These are phyloP conservation scores for Fusarium sp. DNA, from an alignment of 2,329 filamentous ascomycete species.

Conservation along the genomic window DNA sequence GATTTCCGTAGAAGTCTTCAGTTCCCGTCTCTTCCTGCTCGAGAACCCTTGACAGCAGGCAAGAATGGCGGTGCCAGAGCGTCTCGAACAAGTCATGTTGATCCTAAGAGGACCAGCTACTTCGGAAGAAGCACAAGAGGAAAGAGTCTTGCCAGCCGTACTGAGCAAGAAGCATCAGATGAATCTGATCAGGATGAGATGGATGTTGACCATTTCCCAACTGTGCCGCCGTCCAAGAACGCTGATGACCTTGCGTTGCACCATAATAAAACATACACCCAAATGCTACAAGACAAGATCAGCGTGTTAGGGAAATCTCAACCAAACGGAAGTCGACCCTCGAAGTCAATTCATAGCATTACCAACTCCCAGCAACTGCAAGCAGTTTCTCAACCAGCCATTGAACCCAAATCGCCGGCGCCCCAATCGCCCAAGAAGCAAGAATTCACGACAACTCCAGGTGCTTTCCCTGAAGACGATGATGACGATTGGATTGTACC, in stretches of 20 bases:
- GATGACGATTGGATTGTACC: constrained; percentile 72
- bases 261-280: constrained; percentile 92
- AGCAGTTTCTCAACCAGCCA: constrained; percentile 46
- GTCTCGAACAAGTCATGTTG: constrained; percentile 83
- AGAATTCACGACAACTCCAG: constrained; percentile 63
- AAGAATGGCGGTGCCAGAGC: constrained; percentile 82
- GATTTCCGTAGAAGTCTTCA: constrained; percentile 91
- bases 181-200: constrained; percentile 65
- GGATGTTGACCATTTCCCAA: constrained; percentile 63
- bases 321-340: constrained; percentile 59
- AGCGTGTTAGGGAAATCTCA: constrained; percentile 75
- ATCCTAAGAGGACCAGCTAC: constrained; percentile 78
- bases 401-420: constrained; percentile 49
- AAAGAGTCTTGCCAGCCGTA: constrained; percentile 72
- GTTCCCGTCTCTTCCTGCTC: constrained; percentile 91
- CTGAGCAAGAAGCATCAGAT: constrained; percentile 59
- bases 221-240: constrained; percentile 55
- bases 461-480: constrained; percentile 70
- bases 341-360: constrained; percentile 61
- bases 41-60: constrained; percentile 86
- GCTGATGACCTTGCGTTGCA: constrained; percentile 57
- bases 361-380: constrained; percentile 50
- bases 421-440: constrained; percentile 49
- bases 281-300: constrained; percentile 92
- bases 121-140: constrained; percentile 80